Conservation (phyloP, 2,329 filamentous ascomycete species). For the Colletotrichum coccodes region DNA sequence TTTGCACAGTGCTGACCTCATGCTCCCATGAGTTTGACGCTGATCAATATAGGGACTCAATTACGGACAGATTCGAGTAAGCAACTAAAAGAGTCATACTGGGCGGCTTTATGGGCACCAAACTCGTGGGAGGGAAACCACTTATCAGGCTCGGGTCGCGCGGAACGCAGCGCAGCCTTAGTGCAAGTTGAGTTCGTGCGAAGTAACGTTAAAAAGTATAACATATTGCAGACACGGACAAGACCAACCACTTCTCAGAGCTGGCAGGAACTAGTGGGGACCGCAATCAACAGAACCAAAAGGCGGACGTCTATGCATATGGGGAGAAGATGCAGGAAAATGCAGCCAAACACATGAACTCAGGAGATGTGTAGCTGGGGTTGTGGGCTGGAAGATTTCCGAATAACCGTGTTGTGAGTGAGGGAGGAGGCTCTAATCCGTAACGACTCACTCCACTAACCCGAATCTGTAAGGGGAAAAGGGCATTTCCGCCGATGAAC, state of each 20-base stretch:
- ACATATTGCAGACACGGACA: not conserved
- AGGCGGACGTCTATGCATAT: too few relatives aligned
- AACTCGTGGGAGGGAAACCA: too few relatives aligned
- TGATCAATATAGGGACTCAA: too few relatives aligned
- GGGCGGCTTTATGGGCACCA: rapidly evolving
- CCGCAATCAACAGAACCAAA: not conserved
- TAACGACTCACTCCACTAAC: too few relatives aligned
- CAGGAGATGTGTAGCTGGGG: not conserved
- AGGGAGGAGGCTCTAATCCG: too few relatives aligned
- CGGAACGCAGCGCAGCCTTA: not conserved
- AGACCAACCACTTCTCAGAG: not conserved
- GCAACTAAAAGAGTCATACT: too few relatives aligned
- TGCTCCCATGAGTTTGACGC: not conserved
- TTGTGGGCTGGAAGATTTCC: too few relatives aligned
- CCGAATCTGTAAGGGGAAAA: too few relatives aligned
- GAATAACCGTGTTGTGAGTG: too few relatives aligned
- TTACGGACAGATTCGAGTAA: too few relatives aligned
- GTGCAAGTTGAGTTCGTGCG: not conserved
- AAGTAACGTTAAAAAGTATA: conserved; percentile 7
- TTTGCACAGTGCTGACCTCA: not conserved
- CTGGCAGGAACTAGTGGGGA: not conserved
- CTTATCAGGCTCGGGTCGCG: not conserved
- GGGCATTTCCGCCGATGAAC: too few relatives aligned
- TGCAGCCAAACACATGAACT: not conserved
- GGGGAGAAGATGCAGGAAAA: too few relatives aligned